Percentiles rank a stretch among this genome's conserved stretches.
Evolutionary conservation across 2,329 filamentous ascomycete genomes (phyloP).

Genomic region (Biscogniauxia marginata): DNA sequence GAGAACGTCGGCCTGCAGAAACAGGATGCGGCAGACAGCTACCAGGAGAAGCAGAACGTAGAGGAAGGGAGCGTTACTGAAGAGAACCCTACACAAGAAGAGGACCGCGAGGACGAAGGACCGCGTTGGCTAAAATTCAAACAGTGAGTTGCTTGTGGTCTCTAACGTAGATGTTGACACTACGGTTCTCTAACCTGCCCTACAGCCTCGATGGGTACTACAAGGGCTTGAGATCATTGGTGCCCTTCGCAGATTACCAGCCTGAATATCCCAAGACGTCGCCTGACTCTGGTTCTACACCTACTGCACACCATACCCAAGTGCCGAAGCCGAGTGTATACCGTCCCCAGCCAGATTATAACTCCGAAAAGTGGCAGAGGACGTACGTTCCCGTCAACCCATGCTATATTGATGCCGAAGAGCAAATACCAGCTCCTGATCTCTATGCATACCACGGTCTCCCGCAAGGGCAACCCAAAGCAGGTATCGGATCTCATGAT

Average conservation of each 20-base stretch:
- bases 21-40: conserved; percentile 12
- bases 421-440: conserved; percentile 57
- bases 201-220: conserved; percentile 76
- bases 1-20: conserved; percentile 18
- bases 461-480: conserved; percentile 73
- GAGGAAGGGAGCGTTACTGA: conserved; percentile 4
- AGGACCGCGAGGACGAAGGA: conserved; percentile 23
- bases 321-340: conserved; percentile 54
- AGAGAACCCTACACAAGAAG: conserved; percentile 6
- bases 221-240: conserved; percentile 70
- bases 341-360: conserved; percentile 67
- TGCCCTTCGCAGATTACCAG: conserved; percentile 60
- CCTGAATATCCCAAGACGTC: conserved; percentile 67
- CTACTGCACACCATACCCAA: conserved; percentile 32
- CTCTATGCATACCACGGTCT: conserved; percentile 69
- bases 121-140: conserved; percentile 41
- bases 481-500: conserved; percentile 73
- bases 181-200: conserved; percentile 12
- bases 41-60: neutral
- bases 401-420: conserved; percentile 63
- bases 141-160: conserved; percentile 37
- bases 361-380: conserved; percentile 53
- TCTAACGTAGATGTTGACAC: neutral
- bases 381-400: conserved; percentile 52
- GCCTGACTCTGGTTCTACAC: conserved; percentile 14